phyloP scores from a whole-genome alignment of 768 basidiomycete species.

The Tylopilus intermedius region DNA sequence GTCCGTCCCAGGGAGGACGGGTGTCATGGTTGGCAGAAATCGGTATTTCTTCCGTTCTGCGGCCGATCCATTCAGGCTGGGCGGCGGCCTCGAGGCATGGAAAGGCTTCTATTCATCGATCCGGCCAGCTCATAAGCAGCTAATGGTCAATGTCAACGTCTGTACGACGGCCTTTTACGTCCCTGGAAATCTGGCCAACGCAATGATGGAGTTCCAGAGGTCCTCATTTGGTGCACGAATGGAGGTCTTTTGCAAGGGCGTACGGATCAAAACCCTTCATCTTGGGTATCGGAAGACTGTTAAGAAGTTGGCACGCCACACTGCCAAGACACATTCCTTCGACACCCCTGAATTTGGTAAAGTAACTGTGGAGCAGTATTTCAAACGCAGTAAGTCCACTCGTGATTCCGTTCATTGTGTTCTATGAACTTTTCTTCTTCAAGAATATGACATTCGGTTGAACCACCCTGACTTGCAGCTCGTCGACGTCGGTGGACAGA shows the following conservation, averaged over 20 bases:
- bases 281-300: slow-evolving; percentile 74
- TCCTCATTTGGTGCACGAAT: slow-evolving; percentile 57
- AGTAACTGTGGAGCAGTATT: slow-evolving; percentile 47
- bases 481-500: slow-evolving; percentile 45
- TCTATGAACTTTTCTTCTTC: not conserved
- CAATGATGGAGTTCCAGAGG: slow-evolving; percentile 38
- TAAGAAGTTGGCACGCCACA: slow-evolving; percentile 44
- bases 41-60: slow-evolving; percentile 46
- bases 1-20: slow-evolving; percentile 41
- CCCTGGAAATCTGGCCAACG: slow-evolving; percentile 39
- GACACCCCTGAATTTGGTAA: slow-evolving; percentile 36
- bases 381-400: slow-evolving; percentile 38
- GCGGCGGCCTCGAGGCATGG: slow-evolving; percentile 56
- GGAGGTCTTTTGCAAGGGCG: slow-evolving; percentile 58
- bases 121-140: slow-evolving; percentile 37
- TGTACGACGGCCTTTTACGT: slow-evolving; percentile 48
- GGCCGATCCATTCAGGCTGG: slow-evolving; percentile 31
- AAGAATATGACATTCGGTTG: slow-evolving; percentile 43
- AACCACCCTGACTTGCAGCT: slow-evolving; percentile 38
- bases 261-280: slow-evolving; percentile 63
- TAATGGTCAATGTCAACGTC: slow-evolving; percentile 53
- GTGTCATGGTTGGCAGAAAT: slow-evolving; percentile 50
- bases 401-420: not conserved
- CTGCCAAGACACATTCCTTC: slow-evolving; percentile 38
- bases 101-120: slow-evolving; percentile 46